Evolutionary conservation across 345 rosid genomes (phyloP), one percentile per base, ranked within the genome.

Genomic region (Microcos paniculata): DNA sequence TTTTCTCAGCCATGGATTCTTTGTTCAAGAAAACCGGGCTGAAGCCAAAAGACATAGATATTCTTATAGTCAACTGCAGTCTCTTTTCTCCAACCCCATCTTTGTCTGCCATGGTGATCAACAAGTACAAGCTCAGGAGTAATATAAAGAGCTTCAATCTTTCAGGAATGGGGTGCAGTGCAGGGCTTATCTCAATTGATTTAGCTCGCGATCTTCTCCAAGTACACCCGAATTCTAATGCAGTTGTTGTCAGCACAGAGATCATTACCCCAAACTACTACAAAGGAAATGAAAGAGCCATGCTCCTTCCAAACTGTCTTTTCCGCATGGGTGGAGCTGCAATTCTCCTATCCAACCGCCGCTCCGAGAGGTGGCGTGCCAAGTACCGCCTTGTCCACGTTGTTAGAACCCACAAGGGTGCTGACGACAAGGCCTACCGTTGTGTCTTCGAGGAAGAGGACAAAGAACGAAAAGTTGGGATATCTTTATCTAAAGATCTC

Each of bases 91-190:
- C 94, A 0, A 90, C 97, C 0, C 97, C 97, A 3, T 92, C 95
- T 0, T 79, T 90, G 28, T 87, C 97, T 0, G 93, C 97, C 33
- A 90, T 92, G 97, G 86, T 92, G 43, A 88, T 92, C 52, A 92
- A 92, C 71, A 90, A 88, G 71, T 92, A 87, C 81, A 89, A 88
- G 85, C 85, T 92, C 28, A 82, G 95, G 69, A 92, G 97, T 75
- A 90, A 92, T 66, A 87, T 92, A 23, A 92, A 85, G 76, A 92
- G 95, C 84, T 89, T 89, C 62, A 90, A 92, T 82, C 89, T 92
- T 3, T 90, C 93, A 0, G 93, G 97, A 42, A 92, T 92, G 95
- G 97, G 97, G 2, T 90, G 97, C 76, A 90, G 93, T 48, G 97
- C 97, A 0, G 91, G 97, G 18, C 62, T 90, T 21, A 88, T 92